Evolutionary conservation across 2,329 filamentous ascomycete genomes (phyloP).

Genomic region (Fusarium sp.): DNA sequence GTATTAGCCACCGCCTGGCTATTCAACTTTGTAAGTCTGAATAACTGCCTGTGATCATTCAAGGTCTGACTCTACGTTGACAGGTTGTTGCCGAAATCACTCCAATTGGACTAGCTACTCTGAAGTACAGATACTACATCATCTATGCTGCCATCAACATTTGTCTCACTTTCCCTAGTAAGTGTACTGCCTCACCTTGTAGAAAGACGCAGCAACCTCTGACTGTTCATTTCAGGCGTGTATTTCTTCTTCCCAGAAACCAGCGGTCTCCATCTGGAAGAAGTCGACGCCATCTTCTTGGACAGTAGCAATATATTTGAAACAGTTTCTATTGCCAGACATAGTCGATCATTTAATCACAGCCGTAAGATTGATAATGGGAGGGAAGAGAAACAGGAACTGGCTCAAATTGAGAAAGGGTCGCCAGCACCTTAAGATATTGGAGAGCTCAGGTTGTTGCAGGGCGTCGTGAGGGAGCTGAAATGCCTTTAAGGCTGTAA

Average conservation of each 20-base stretch:
- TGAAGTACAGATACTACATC: conserved; percentile 5
- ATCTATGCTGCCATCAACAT: conserved; percentile 4
- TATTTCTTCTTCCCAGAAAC: conserved; percentile 7
- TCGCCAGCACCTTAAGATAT: background rate
- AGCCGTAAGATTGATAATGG: fast-evolving
- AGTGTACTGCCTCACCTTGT: background rate
- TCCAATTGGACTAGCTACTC: conserved; percentile 3
- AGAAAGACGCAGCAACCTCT: background rate
- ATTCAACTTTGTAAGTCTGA: background rate
- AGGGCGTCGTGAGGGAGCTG: fast-evolving
- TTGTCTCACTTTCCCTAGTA: background rate
- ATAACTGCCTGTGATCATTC: background rate
- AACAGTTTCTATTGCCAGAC: background rate
- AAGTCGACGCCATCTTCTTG: conserved; percentile 1
- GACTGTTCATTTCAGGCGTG: background rate
- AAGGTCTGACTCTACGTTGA: too few relatives aligned
- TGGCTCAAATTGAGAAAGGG: background rate
- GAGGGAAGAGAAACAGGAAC: background rate
- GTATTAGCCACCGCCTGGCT: background rate
- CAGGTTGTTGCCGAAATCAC: conserved; percentile 11
- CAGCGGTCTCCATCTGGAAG: background rate
- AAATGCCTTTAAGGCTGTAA: fast-evolving
- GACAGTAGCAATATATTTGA: background rate
- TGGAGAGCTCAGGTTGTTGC: fast-evolving
- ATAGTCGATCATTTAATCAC: fast-evolving